Evolutionary conservation across 2,329 filamentous ascomycete species (phyloP).

Genomic region (Trichoderma polysporum): DNA sequence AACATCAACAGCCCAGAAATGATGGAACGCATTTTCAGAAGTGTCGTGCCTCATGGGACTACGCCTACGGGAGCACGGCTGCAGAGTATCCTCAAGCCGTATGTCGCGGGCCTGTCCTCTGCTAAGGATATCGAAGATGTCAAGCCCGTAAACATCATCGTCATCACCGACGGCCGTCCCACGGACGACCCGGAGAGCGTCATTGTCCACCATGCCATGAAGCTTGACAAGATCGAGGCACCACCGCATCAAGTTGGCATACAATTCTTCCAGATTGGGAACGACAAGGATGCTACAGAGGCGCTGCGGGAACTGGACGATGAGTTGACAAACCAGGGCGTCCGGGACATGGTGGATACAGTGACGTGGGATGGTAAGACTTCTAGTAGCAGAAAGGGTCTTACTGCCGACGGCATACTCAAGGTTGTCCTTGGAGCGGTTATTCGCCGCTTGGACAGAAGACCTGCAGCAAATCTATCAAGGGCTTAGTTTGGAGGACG

Average conservation of each 20-base stretch:
- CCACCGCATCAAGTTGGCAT: conserved; percentile 82
- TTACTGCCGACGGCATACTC: conserved; percentile 71
- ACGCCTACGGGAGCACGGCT: conserved; percentile 77
- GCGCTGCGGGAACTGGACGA: conserved; percentile 76
- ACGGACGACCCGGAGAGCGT: conserved; percentile 74
- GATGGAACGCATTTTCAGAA: conserved; percentile 69
- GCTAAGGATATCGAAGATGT: conserved; percentile 46
- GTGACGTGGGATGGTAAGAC: conserved; percentile 65
- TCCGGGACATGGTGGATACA: conserved; percentile 91
- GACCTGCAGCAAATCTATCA: background rate
- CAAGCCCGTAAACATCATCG: conserved; percentile 86
- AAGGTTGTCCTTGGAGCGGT: conserved; percentile 82
- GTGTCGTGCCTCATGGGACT: conserved; percentile 60
- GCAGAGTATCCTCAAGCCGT: conserved; percentile 69
- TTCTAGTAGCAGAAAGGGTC: conserved; percentile 36
- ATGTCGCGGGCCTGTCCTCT: conserved; percentile 51
- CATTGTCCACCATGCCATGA: conserved; percentile 65
- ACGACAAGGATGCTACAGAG: conserved; percentile 62
- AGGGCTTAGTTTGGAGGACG: background rate
- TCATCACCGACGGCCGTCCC: conserved; percentile 85
- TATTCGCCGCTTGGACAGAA: conserved; percentile 46
- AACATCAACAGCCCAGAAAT: conserved; percentile 58
- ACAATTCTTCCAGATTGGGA: conserved; percentile 94
- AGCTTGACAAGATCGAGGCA: conserved; percentile 68
- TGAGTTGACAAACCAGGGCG: conserved; percentile 50